These are phyloP conservation scores for Erucastrum elatum DNA, from an alignment of 345 rosid genomes.

Conservation along the genomic window DNA sequence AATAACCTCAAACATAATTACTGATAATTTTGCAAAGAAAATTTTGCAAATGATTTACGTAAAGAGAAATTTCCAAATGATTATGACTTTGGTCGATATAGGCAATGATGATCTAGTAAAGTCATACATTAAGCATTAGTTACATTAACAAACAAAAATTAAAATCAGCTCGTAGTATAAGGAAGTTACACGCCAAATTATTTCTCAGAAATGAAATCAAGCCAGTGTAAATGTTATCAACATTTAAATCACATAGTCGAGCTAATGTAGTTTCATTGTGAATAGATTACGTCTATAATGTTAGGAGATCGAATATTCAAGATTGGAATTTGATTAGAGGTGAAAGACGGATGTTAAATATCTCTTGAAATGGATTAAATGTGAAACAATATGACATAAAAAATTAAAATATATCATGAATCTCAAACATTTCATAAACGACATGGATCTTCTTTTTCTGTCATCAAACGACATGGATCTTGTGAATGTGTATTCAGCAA, in stretches of 20 bases:
- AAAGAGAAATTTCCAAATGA: neutral
- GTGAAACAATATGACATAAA: neutral
- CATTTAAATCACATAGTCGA: neutral
- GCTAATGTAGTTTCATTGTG: neutral
- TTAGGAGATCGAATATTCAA: neutral
- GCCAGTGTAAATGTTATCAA: neutral
- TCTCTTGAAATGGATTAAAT: neutral
- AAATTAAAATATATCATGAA: neutral
- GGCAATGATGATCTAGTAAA: constrained; percentile 26
- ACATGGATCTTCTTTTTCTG: neutral
- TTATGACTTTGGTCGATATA: constrained; percentile 17
- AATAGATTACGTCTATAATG: neutral
- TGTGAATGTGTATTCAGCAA: constrained; percentile 17
- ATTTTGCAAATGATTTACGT: constrained; percentile 8
- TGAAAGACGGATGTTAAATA: neutral
- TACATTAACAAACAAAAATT: constrained; percentile 16
- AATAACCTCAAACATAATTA: constrained; percentile 2
- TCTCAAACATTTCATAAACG: constrained; percentile 18
- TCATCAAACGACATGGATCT: constrained; percentile 2
- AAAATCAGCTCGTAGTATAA: constrained; percentile 2
- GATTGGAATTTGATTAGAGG: neutral
- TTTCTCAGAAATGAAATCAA: neutral
- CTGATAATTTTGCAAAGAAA: constrained; percentile 4
- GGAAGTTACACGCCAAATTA: constrained; percentile 1
- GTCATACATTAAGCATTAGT: neutral